Conservation (phyloP, 179 eudicot genomes). For the Vitellaria paradoxa region DNA sequence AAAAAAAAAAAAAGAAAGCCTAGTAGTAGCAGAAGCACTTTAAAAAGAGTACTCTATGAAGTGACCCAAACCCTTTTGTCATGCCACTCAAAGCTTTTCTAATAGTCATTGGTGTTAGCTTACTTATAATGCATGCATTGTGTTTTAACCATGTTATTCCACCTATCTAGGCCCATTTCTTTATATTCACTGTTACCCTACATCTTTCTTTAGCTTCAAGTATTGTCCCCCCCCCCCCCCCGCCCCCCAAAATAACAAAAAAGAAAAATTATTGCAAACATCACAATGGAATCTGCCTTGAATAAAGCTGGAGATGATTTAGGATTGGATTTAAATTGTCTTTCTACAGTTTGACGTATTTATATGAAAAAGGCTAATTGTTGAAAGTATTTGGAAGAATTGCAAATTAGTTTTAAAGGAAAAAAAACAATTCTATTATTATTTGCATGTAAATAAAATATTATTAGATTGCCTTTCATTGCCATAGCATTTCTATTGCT, state of each 20-base stretch:
- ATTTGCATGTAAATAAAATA: too few species aligned
- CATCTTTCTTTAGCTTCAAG: too few species aligned
- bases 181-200: too few species aligned
- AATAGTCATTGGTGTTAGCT: background rate
- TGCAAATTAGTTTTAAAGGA: background rate
- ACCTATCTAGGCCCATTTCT: background rate
- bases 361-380: background rate
- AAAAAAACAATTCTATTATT: background rate
- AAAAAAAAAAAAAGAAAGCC: background rate
- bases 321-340: background rate
- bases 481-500: too few species aligned
- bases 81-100: background rate
- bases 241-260: background rate
- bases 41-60: background rate
- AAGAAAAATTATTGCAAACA: background rate
- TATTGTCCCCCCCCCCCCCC: too few species aligned
- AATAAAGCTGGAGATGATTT: conserved; percentile 2
- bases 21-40: background rate
- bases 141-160: background rate
- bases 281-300: background rate
- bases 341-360: background rate
- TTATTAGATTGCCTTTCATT: too few species aligned
- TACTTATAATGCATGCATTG: background rate
- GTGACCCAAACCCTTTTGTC: background rate
- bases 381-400: background rate